These are phyloP conservation scores for Penstemon davidsonii DNA, from an alignment of 257 asterid genomes.

Conservation along the genomic window DNA sequence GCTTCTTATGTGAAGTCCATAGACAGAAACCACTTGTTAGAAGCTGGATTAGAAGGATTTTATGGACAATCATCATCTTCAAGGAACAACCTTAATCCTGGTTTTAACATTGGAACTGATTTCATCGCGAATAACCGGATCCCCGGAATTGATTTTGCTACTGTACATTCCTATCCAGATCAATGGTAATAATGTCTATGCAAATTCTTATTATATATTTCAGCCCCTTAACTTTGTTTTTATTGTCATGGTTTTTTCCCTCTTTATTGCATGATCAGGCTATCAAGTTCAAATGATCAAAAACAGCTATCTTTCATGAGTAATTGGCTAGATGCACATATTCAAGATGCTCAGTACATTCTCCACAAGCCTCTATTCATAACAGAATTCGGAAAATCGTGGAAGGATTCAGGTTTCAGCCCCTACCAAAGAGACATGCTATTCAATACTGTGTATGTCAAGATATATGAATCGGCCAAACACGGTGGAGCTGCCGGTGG, in stretches of 20 bases:
- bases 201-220: no score
- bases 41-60: conserved; percentile 91
- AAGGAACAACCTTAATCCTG: conserved; percentile 55
- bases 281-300: conserved; percentile 50
- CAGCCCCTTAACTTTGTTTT: background rate
- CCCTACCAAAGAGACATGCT: conserved; percentile 55
- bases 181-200: conserved; percentile 55
- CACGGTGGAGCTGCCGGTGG: conserved; percentile 84
- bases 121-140: conserved; percentile 71
- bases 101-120: conserved; percentile 66
- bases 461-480: conserved; percentile 71
- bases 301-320: conserved; percentile 54
- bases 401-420: conserved; percentile 60
- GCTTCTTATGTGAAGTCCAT: conserved; percentile 75
- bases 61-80: conserved; percentile 67
- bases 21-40: conserved; percentile 75
- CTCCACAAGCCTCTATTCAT: conserved; percentile 75
- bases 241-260: background rate
- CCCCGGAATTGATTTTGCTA: conserved; percentile 76
- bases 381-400: conserved; percentile 79
- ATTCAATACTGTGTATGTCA: conserved; percentile 58
- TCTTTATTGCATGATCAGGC: conserved; percentile 43
- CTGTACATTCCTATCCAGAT: conserved; percentile 89
- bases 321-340: conserved; percentile 71
- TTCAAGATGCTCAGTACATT: conserved; percentile 62